phyloP scores from a whole-genome alignment of 1,139 yeast genomes.

The Taphrina wiesneri region DNA sequence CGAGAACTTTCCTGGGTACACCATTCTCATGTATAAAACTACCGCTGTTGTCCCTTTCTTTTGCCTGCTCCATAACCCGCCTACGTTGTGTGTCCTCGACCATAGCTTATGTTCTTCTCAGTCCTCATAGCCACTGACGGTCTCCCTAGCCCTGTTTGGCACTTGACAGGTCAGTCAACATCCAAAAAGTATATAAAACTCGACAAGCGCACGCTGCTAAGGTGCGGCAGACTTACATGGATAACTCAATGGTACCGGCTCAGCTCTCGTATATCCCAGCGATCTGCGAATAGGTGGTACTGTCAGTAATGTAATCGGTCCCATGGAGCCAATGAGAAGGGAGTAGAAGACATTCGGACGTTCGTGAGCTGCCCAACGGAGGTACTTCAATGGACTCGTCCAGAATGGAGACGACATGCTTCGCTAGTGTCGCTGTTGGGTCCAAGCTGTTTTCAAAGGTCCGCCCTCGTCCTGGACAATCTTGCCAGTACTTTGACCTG shows the following conservation, averaged over 20 bases:
- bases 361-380: constrained; percentile 33
- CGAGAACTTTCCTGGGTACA: too few relatives aligned
- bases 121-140: constrained; percentile 6
- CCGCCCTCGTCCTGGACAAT: too few relatives aligned
- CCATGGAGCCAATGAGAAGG: constrained; percentile 23
- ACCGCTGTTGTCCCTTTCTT: background rate
- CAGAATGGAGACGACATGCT: constrained; percentile 31
- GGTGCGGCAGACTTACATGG: constrained; percentile 29
- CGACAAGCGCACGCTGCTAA: background rate
- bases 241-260: constrained; percentile 28
- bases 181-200: background rate
- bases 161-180: background rate
- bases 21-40: background rate
- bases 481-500: background rate
- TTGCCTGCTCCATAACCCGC: too few relatives aligned
- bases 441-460: too few relatives aligned
- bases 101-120: background rate
- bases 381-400: constrained; percentile 22
- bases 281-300: constrained; percentile 28
- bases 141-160: constrained; percentile 10
- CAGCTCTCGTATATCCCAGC: constrained; percentile 16
- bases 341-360: constrained; percentile 33
- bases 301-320: constrained; percentile 15
- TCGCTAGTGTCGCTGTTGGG: background rate
- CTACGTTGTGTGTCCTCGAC: background rate